Percentiles rank a stretch among this genome's conserved stretches.
Conservation (phyloP, 176 grass and related monocot species). For the Themeda triandra region DNA sequence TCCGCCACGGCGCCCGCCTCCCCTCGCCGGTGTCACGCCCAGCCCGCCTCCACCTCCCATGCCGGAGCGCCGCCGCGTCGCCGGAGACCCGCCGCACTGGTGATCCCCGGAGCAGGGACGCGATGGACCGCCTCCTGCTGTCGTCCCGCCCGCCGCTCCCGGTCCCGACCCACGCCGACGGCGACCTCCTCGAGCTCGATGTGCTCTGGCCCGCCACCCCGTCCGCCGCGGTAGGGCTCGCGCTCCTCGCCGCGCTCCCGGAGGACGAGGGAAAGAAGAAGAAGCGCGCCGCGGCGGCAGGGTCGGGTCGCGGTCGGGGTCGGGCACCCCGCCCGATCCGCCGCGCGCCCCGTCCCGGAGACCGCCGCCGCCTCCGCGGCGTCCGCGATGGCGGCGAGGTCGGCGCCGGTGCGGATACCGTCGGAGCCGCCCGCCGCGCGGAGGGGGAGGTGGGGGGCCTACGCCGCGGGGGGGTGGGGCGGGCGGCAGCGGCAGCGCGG, state of each 20-base stretch:
- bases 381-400: slow-evolving; percentile 29
- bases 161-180: slow-evolving; percentile 26
- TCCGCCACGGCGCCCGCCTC: slow-evolving; percentile 9
- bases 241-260: slow-evolving; percentile 32
- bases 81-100: slow-evolving; percentile 41
- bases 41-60: slow-evolving; percentile 18
- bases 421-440: slow-evolving; percentile 22
- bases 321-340: slow-evolving; percentile 25
- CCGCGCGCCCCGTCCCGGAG: slow-evolving; percentile 37
- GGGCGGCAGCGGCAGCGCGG: slow-evolving; percentile 21
- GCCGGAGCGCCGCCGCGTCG: slow-evolving; percentile 32
- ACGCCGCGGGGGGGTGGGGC: not conserved
- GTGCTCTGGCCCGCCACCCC: slow-evolving; percentile 36
- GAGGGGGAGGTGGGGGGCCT: slow-evolving; percentile 26
- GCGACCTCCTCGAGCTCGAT: slow-evolving; percentile 48
- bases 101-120: slow-evolving; percentile 17
- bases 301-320: not conserved
- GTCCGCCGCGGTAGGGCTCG: not conserved
- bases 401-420: slow-evolving; percentile 42
- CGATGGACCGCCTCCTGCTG: slow-evolving; percentile 42
- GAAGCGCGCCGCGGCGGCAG: slow-evolving; percentile 35
- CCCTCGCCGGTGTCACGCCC: slow-evolving; percentile 17
- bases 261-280: slow-evolving; percentile 45
- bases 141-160: slow-evolving; percentile 32
- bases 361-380: slow-evolving; percentile 13